These are phyloP conservation scores for Diplogelasinospora grovesii DNA, from an alignment of 495 filamentous ascomycete genomes.

Conservation along the genomic window DNA sequence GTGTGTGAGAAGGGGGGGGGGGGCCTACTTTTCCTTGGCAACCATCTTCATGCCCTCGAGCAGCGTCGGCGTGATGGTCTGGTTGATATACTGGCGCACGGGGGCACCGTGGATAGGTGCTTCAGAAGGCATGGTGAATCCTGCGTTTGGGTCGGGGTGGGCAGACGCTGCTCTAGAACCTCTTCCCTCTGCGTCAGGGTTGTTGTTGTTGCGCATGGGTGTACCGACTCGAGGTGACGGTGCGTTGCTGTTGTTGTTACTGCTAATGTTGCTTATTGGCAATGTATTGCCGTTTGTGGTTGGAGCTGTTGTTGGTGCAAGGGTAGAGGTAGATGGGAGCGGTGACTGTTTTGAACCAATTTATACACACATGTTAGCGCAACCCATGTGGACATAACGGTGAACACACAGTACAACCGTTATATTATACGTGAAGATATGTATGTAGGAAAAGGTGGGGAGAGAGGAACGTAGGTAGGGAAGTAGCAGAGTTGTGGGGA, in stretches of 20 bases:
- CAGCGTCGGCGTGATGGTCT: slow-evolving; percentile 74
- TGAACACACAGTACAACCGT: too few species aligned
- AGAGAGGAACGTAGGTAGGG: too few species aligned
- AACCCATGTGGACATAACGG: too few species aligned
- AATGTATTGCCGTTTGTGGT: neutral
- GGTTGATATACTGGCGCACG: slow-evolving; percentile 81
- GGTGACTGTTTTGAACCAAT: slow-evolving; percentile 8
- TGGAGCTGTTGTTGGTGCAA: slow-evolving; percentile 5
- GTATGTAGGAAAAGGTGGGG: too few species aligned
- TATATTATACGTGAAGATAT: too few species aligned
- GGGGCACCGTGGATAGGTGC: slow-evolving; percentile 70
- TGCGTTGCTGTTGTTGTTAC: slow-evolving; percentile 23
- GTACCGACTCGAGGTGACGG: slow-evolving; percentile 37
- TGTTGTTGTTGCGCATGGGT: slow-evolving; percentile 23
- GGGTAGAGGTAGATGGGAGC: neutral
- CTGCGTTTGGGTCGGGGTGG: slow-evolving; percentile 37
- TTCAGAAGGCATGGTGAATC: slow-evolving; percentile 45
- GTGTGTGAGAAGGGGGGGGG: neutral
- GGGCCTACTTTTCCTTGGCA: slow-evolving; percentile 71
- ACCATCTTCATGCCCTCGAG: slow-evolving; percentile 90
- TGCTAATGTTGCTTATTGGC: too few species aligned
- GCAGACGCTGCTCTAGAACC: slow-evolving; percentile 45
- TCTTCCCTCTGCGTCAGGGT: slow-evolving; percentile 10
- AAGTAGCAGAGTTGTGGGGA: too few species aligned
- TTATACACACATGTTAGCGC: too few species aligned